Evolutionary conservation across 2,329 filamentous ascomycete species (phyloP), one percentile per base, ranked within the genome.

Genomic region (Mariannaea sp.): DNA sequence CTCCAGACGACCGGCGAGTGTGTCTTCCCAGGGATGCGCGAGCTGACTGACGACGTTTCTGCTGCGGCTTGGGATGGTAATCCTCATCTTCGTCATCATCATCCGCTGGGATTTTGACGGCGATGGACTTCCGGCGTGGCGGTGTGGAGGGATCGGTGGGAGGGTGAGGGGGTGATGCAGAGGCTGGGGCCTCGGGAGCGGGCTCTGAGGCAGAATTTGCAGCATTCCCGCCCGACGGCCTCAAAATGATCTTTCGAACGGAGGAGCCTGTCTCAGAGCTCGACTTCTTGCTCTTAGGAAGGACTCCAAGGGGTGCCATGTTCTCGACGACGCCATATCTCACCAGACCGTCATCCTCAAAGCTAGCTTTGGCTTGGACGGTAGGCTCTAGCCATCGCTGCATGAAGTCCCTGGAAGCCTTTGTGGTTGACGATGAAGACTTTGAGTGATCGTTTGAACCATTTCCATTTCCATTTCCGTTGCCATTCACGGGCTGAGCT

Each of bases 221-320:
- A 46, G 64, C 56, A 43, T 59, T 52, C 59, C 36, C 62, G 36
- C 65, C 69, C 46, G 73, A 74, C 22, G 71, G 70, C 65, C 77
- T 77, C 50, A 80, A 61, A 29, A 80, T 75, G 46, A 80, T 79
- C 62, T 73, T 79, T 55, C 74, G 73, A 29, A 74, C 70, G 24
- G 60, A 53, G 14, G 58, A 59, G 46, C 54, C 59, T 48, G 65
- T 62, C 55, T 71, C 64, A 43, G 56, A 64, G 8, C 58, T 70
- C 19, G 58, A 63, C 65, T 68, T 74, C 68, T 75, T 78, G 30
- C 71, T 80, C 72, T 82, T 84, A 10, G 92, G 92, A 62, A 86
- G 78, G 49, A 85, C 81, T 33, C 92, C 92, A 50, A 96, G 75
- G 20, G 92, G 87, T 47, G 86, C 86, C 92, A 96, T 96, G 65